Conservation (phyloP, 2,329 filamentous ascomycete species). For the Neofusicoccum cordaticola region DNA sequence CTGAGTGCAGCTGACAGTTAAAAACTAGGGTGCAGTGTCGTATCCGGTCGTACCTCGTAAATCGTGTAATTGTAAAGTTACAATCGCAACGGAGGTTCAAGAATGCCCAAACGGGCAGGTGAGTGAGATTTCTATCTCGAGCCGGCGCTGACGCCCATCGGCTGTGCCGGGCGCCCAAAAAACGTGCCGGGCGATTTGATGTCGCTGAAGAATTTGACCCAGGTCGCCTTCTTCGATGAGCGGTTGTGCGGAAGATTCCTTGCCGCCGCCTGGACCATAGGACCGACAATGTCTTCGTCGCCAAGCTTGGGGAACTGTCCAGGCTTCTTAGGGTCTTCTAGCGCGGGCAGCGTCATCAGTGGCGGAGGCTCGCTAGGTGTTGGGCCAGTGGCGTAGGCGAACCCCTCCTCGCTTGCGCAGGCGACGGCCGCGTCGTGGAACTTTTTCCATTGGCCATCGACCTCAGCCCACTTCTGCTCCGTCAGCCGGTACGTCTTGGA, state of each 20-base stretch:
- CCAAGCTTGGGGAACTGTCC: conserved; percentile 87
- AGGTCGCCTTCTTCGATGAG: conserved; percentile 34
- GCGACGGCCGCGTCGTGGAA: conserved; percentile 64
- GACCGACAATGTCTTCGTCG: conserved; percentile 89
- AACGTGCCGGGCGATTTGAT: conserved; percentile 35
- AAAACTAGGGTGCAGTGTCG: conserved; percentile 28
- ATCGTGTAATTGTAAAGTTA: conserved; percentile 30
- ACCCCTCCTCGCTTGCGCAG: conserved; percentile 34
- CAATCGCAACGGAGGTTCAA: conserved; percentile 21
- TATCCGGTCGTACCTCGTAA: conserved; percentile 39
- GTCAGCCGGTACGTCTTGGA: conserved; percentile 86
- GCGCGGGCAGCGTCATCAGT: conserved; percentile 64
- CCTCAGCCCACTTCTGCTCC: conserved; percentile 82
- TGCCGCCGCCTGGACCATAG: conserved; percentile 63
- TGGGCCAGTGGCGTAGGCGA: conserved; percentile 30
- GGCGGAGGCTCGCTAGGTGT: conserved; percentile 51
- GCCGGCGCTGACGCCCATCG: not conserved
- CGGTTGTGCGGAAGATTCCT: conserved; percentile 35
- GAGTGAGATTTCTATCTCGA: not conserved
- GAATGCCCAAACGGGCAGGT: conserved; percentile 2
- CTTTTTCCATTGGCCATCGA: conserved; percentile 70
- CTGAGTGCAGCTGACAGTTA: conserved; percentile 21
- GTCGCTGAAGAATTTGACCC: conserved; percentile 39
- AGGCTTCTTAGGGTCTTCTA: conserved; percentile 63
- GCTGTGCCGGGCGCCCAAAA: conserved; percentile 28